These are phyloP conservation scores for Cercospora canescens DNA, from an alignment of 2,329 filamentous ascomycete genomes.

Conservation along the genomic window DNA sequence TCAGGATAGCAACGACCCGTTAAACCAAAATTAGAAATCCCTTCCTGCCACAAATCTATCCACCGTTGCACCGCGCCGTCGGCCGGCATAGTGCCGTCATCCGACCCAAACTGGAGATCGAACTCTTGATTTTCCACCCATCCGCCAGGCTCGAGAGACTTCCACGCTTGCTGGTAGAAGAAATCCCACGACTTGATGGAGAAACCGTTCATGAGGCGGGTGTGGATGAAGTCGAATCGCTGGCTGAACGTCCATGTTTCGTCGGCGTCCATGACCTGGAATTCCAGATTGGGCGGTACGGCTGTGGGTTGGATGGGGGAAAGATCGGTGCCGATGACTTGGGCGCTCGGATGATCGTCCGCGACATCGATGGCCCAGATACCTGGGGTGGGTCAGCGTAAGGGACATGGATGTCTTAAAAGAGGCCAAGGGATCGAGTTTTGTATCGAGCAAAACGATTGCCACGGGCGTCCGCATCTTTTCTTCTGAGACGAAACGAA, in stretches of 20 bases:
- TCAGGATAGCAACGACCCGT: constrained; percentile 29
- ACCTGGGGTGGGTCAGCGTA: neutral
- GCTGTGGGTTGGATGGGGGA: constrained; percentile 33
- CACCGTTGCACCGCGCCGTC: constrained; percentile 23
- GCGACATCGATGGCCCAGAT: constrained; percentile 25
- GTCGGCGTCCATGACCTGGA: constrained; percentile 25
- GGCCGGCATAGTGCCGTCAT: constrained; percentile 27
- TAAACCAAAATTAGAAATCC: constrained; percentile 26
- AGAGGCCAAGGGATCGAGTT: neutral
- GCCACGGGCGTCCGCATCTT: neutral
- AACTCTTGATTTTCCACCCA: constrained; percentile 45
- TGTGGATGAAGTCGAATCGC: constrained; percentile 34
- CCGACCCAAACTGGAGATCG: constrained; percentile 26
- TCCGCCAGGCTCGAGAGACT: constrained; percentile 34
- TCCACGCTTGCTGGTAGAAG: constrained; percentile 30
- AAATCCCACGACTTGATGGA: constrained; percentile 30
- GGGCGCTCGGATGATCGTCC: constrained; percentile 29
- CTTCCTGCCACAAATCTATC: constrained; percentile 28
- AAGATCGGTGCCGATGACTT: constrained; percentile 33
- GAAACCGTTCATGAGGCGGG: constrained; percentile 33
- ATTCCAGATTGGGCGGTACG: constrained; percentile 24
- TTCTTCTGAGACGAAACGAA: neutral
- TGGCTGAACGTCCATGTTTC: constrained; percentile 27
- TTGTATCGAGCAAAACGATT: too few relatives aligned
- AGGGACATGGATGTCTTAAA: neutral